Conservation (phyloP, 768 basidiomycete genomes). For the Cystobasidium ongulense region DNA sequence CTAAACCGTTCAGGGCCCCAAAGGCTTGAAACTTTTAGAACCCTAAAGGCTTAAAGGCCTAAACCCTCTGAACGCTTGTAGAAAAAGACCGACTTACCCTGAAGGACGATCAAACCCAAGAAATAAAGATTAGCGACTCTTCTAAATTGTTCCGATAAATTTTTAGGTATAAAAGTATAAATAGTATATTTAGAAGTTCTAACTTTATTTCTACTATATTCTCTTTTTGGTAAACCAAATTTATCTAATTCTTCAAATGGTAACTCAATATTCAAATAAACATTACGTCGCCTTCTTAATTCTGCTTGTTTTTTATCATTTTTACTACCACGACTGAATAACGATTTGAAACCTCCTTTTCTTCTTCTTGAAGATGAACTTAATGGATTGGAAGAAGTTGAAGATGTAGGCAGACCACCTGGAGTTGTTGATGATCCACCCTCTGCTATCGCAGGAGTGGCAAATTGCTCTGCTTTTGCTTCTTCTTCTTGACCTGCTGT, state of each 20-base stretch:
- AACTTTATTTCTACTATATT: conserved; percentile 81
- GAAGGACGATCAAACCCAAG: conserved; percentile 49
- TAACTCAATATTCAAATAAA: conserved; percentile 71
- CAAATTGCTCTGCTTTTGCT: conserved; percentile 32
- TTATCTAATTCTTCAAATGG: conserved; percentile 59
- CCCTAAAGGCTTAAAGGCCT: no score
- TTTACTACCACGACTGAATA: not conserved
- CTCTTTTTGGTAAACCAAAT: conserved; percentile 62
- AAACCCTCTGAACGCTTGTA: not conserved
- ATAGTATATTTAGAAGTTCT: conserved; percentile 54
- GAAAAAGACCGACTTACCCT: conserved; percentile 51
- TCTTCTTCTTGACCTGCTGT: conserved; percentile 29
- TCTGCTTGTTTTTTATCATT: conserved; percentile 44
- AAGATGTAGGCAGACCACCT: conserved; percentile 48
- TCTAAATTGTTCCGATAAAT: conserved; percentile 87
- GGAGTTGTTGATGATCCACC: conserved; percentile 48
- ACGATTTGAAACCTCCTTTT: not conserved
- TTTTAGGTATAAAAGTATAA: conserved; percentile 44
- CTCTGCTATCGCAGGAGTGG: not conserved
- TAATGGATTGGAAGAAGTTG: not conserved
- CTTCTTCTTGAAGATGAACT: not conserved
- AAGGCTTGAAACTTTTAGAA: no score
- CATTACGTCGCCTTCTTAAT: conserved; percentile 55
- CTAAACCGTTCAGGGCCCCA: no score
- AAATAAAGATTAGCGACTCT: conserved; percentile 91